Percentiles rank a stretch among this genome's conserved stretches.
phyloP scores from a whole-genome alignment of 345 rosid genomes.

The Linum lewisii region DNA sequence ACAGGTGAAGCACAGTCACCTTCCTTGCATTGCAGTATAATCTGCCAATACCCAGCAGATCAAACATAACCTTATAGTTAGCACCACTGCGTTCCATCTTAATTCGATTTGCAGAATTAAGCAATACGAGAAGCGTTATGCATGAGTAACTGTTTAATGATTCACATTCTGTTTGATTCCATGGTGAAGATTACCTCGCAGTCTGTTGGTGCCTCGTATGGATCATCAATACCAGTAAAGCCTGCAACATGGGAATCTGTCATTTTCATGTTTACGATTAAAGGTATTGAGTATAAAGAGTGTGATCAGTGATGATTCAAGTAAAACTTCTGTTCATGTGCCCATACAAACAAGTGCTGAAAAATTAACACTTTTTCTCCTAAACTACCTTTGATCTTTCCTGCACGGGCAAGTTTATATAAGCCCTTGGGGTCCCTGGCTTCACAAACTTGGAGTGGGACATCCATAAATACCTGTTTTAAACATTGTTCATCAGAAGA shows the following conservation, averaged over 20 bases:
- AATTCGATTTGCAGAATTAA: too few species aligned
- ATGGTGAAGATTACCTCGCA: background rate
- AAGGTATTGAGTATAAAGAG: background rate
- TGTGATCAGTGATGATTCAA: background rate
- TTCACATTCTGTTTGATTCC: background rate
- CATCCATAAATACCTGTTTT: slow-evolving; percentile 62
- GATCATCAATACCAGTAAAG: slow-evolving; percentile 6
- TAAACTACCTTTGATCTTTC: slow-evolving; percentile 64
- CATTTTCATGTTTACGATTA: background rate
- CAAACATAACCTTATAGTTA: background rate
- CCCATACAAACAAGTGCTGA: background rate
- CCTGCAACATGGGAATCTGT: background rate
- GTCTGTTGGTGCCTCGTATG: background rate
- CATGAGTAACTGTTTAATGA: background rate
- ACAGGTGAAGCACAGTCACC: slow-evolving; percentile 13
- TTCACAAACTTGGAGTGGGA: slow-evolving; percentile 62
- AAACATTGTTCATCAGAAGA: slow-evolving; percentile 7
- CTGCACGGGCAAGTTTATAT: slow-evolving; percentile 84
- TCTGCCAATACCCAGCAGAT: slow-evolving; percentile 3
- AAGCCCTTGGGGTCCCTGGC: slow-evolving; percentile 80
- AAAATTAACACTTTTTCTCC: background rate
- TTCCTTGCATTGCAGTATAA: slow-evolving; percentile 10
- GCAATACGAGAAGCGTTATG: too few species aligned
- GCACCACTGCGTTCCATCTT: background rate
- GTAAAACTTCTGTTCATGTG: background rate